phyloP scores from a whole-genome alignment of 2,329 filamentous ascomycete genomes.

The Erysiphe pulchra region DNA sequence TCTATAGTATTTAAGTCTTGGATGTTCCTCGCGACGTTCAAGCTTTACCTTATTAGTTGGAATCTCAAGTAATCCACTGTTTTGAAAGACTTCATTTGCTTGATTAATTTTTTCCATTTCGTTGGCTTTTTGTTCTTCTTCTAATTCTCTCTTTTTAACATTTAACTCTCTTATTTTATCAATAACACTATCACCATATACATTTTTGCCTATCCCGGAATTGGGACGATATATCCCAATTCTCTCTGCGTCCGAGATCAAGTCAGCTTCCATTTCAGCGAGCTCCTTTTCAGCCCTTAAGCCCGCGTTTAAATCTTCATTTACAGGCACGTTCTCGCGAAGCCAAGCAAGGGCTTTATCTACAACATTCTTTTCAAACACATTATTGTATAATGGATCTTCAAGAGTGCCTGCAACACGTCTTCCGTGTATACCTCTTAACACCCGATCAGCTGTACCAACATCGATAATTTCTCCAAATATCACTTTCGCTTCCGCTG shows the following conservation, averaged over 20 bases:
- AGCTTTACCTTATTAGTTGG: slow-evolving; percentile 9
- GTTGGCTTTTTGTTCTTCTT: slow-evolving; percentile 17
- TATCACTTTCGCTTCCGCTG: slow-evolving; percentile 20
- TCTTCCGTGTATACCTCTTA: slow-evolving; percentile 34
- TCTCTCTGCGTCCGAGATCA: slow-evolving; percentile 9
- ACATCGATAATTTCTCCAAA: slow-evolving; percentile 24
- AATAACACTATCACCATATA: slow-evolving; percentile 30
- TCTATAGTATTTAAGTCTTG: slow-evolving; percentile 11
- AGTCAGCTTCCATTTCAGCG: slow-evolving; percentile 21
- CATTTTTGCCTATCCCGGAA: slow-evolving; percentile 13
- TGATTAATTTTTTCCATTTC: slow-evolving; percentile 14
- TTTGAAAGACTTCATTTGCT: slow-evolving; percentile 14
- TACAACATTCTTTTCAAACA: slow-evolving; percentile 14
- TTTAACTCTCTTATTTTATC: slow-evolving; percentile 30
- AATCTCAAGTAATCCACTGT: slow-evolving; percentile 8
- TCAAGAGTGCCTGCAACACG: slow-evolving; percentile 37
- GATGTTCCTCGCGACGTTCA: slow-evolving; percentile 8
- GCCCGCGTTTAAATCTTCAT: slow-evolving; percentile 34
- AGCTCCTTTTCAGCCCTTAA: slow-evolving; percentile 37
- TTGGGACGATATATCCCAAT: slow-evolving; percentile 11
- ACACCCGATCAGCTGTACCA: slow-evolving; percentile 23
- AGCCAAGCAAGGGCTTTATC: slow-evolving; percentile 27
- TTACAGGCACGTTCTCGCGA: slow-evolving; percentile 25
- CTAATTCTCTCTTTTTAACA: slow-evolving; percentile 20
- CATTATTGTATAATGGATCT: slow-evolving; percentile 19